Evolutionary conservation across 73 alveolate genomes (phyloP).

Genomic region (Paramecium sexaurelia): DNA sequence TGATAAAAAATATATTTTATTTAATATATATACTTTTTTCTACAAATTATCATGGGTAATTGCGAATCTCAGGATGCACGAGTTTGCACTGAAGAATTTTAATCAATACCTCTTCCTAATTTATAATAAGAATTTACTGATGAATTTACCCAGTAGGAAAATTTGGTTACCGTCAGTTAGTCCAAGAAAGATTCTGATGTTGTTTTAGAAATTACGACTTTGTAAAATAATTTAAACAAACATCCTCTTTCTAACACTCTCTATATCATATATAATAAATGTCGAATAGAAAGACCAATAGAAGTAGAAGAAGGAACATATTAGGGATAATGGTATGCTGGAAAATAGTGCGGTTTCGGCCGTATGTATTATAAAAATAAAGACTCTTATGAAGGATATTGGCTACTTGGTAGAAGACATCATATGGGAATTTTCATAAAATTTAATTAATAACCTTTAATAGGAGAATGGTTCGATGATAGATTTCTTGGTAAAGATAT

Average conservation of each 20-base stretch:
- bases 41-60: not conserved
- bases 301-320: slow-evolving; percentile 30
- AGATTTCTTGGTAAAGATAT: not conserved
- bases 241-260: not conserved
- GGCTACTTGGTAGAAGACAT: slow-evolving; percentile 44
- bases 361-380: slow-evolving; percentile 53
- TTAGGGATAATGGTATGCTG: slow-evolving; percentile 41
- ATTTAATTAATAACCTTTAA: not conserved
- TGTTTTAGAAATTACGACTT: not conserved
- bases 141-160: not conserved
- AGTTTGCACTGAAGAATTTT: not conserved
- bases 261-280: not conserved
- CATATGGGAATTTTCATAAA: slow-evolving; percentile 1
- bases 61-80: not conserved
- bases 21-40: not conserved
- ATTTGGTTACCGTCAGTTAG: not conserved
- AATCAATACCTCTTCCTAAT: slow-evolving; percentile 26
- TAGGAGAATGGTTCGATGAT: slow-evolving; percentile 49
- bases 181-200: not conserved
- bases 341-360: slow-evolving; percentile 58
- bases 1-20: slow-evolving; percentile 18
- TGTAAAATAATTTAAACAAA: not conserved
- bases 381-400: slow-evolving; percentile 63
- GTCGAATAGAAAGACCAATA: slow-evolving; percentile 44
- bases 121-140: not conserved